These are phyloP conservation scores for Aspergillus thermomutatus DNA, from an alignment of 2,329 filamentous ascomycete species.

Conservation along the genomic window DNA sequence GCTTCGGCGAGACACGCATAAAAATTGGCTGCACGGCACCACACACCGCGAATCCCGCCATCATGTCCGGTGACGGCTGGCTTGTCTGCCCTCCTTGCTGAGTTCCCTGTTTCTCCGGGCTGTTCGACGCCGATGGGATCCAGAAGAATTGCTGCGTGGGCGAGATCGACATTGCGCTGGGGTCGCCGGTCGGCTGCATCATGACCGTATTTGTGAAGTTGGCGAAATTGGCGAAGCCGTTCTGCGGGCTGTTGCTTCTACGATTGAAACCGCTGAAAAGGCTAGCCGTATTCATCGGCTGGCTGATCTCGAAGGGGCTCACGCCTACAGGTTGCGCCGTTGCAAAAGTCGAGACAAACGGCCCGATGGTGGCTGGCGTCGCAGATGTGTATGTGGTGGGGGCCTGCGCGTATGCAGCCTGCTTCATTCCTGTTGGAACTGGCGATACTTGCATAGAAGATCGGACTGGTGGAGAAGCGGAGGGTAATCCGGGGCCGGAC, in stretches of 20 bases:
- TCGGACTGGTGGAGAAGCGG: neutral
- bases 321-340: neutral
- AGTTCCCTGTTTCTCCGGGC: neutral
- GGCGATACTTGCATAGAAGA: neutral
- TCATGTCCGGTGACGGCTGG: neutral
- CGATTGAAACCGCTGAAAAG: neutral
- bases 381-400: neutral
- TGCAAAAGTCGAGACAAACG: neutral
- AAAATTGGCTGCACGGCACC: neutral
- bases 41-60: neutral
- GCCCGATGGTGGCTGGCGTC: neutral
- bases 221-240: neutral
- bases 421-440: neutral
- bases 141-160: neutral
- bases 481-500: neutral
- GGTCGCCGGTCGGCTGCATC: neutral
- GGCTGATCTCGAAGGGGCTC: neutral
- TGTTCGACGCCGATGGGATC: neutral
- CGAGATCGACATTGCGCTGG: neutral
- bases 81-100: neutral
- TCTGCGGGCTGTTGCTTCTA: neutral
- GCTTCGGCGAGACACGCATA: neutral
- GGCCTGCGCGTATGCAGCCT: neutral
- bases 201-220: neutral
- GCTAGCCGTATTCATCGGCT: neutral